Base-by-base conservation (phyloP, 2,329 filamentous ascomycete species). In the Fusarium coffeatum region DNA sequence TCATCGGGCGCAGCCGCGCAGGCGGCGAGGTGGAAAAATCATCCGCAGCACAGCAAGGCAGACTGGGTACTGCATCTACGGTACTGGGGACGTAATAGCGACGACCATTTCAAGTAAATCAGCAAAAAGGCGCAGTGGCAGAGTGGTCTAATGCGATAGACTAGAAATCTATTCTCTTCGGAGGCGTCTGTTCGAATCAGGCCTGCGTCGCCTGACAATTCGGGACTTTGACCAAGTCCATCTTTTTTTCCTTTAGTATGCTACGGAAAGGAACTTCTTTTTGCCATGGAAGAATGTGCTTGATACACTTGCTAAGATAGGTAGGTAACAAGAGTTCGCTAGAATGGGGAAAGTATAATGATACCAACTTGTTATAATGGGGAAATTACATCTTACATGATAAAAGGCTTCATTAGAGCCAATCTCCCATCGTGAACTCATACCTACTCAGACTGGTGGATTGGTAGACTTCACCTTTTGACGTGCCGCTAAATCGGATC, bases 101-200 rank as follows among this genome's bases (percentile, higher is more conserved):
- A 4, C 18, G 2, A 4, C 6, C 34, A 37, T 12, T 11, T n/a
- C 34, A 37, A 37, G 4, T 10, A 37, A 37, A 55, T 59, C 32
- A 47, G 42, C 22, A 16, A 15, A 8, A 64, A 59, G 62, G 62
- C 62, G 53, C 55, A 54, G 62, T 65, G 62, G 62, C 62, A 64
- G 62, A 65, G 62, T 65, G 62, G 62, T 65, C 62, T 65, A 65
- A 65, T 64, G 62, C 62, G 62, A 65, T 64, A 65, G 60, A 65
- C 62, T 65, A 64, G 62, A 65, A 65, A 65, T 65, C 60, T 65
- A 65, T 65, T 65, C 62, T 63, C 61, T 37, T 65, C 62, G 59
- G 59, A 63, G 62, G 59, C 62, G 59, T 65, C 62, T 65, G 62
- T 65, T 65, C 62, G 62, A 65, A 65, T 65, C 62, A 65, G 62